These are phyloP conservation scores for Marasmius sp. DNA, from an alignment of 1,284 basidiomycete genomes.

Conservation along the genomic window DNA sequence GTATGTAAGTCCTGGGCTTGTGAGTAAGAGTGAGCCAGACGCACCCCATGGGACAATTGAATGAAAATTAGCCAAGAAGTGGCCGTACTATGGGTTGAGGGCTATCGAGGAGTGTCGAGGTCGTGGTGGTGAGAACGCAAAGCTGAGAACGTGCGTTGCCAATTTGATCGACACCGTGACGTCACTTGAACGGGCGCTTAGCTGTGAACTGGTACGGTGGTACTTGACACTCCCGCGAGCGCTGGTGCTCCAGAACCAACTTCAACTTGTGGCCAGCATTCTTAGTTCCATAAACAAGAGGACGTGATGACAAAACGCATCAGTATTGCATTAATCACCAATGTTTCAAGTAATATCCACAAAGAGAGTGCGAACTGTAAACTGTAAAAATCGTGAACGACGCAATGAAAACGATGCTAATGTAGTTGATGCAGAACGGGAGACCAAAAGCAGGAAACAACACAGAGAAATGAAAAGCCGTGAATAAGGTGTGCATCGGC, in stretches of 20 bases:
- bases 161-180: no score
- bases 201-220: no score
- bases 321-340: background rate
- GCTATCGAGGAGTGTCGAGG: background rate
- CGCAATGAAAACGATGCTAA: background rate
- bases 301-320: background rate
- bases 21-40: background rate
- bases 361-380: background rate
- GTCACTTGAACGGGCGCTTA: no score
- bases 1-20: background rate
- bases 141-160: background rate
- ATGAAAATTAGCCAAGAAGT: background rate
- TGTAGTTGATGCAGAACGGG: background rate
- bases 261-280: background rate
- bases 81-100: background rate
- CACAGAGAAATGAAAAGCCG: slow-evolving; percentile 15
- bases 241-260: background rate
- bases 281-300: background rate
- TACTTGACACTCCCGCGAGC: no score
- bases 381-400: background rate
- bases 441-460: background rate
- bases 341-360: background rate
- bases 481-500: slow-evolving; percentile 12
- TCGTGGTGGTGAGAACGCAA: background rate
- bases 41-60: slow-evolving; percentile 1